Base-by-base conservation (phyloP, 805 yeast species). In the Wickerhamiella vanderwaltii region DNA sequence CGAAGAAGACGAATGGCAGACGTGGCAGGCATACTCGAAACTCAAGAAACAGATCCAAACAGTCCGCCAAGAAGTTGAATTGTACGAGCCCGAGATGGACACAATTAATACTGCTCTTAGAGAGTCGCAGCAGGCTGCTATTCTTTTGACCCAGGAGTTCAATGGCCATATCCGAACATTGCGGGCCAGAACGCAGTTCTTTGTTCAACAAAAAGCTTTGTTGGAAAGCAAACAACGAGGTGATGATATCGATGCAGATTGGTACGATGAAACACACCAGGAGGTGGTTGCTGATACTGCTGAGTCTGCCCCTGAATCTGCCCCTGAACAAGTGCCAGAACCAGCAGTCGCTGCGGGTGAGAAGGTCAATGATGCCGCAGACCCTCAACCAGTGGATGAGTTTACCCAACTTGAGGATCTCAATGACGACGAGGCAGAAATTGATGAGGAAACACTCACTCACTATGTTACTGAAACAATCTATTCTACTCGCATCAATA, bases 1-100 rank as follows among this genome's bases (percentile, higher is more conserved):
- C 20, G 45, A 39, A 19, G 79, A 79, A 69, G 75, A 77, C 62
- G 54, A 59, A 52, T 46, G 49, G 37, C 45, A 44, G 17, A 47
- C 44, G 25, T 50, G 53, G 45, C 46, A 44, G 40, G 44, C 42
- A 13, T 48, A 47, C 47, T 39, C 45, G 28, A 25, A 31, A 26
- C 47, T 53, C 40, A 54, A 52, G 41, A 50, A 48, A 41, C 23
- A 37, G 34, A 43, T 50, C 29, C 43, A 31, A 29, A 42, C 35
- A 18, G 29, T 39, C 26, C 53, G 56, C 22, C 29, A 41, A 22
- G 26, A 25, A 13, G 39, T 53, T 16, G 54, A 48, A 42, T 31
- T 18, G n/a, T 41, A 48, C 36, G 51, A 48, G 25, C 40, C 53
- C 41, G 46, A 50, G 30, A 46, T 50, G 48, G 47, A 37, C 17